phyloP scores from a whole-genome alignment of 1,284 basidiomycete genomes.

The Ceratobasidium theobromae region DNA sequence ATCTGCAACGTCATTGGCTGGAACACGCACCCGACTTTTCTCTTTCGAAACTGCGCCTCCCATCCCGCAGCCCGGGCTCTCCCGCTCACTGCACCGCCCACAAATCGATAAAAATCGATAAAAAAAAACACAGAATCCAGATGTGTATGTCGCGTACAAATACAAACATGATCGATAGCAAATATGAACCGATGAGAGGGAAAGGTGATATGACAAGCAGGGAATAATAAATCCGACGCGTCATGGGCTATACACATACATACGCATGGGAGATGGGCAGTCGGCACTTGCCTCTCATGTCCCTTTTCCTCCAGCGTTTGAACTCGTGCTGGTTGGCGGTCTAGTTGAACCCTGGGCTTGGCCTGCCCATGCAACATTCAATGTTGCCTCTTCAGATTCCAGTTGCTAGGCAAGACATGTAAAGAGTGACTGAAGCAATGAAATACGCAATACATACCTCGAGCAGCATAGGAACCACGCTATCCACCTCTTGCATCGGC shows the following conservation, averaged over 20 bases:
- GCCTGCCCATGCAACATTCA: conserved; percentile 19
- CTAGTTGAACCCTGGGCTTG: neutral
- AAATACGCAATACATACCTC: conserved; percentile 57
- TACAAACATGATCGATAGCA: conserved; percentile 29
- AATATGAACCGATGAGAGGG: neutral
- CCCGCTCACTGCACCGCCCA: neutral
- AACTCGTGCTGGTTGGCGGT: neutral
- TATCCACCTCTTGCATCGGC: conserved; percentile 80
- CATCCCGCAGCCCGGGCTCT: too few relatives aligned
- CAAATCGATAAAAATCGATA: neutral
- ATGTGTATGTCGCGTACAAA: conserved; percentile 20
- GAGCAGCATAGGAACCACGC: conserved; percentile 75
- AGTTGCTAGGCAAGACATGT: conserved; percentile 35
- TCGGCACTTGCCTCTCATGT: neutral
- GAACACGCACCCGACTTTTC: too few relatives aligned
- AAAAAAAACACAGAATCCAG: conserved; percentile 7
- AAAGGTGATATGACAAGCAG: neutral
- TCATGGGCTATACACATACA: too few relatives aligned
- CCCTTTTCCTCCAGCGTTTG: neutral
- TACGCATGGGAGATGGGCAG: neutral
- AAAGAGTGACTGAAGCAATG: neutral
- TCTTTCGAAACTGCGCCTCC: too few relatives aligned
- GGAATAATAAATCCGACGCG: conserved; percentile 10
- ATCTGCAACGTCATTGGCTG: too few relatives aligned
- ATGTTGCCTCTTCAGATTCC: conserved; percentile 38